Conservation (phyloP, 768 basidiomycete genomes). For the Phylloporus scabripes region DNA sequence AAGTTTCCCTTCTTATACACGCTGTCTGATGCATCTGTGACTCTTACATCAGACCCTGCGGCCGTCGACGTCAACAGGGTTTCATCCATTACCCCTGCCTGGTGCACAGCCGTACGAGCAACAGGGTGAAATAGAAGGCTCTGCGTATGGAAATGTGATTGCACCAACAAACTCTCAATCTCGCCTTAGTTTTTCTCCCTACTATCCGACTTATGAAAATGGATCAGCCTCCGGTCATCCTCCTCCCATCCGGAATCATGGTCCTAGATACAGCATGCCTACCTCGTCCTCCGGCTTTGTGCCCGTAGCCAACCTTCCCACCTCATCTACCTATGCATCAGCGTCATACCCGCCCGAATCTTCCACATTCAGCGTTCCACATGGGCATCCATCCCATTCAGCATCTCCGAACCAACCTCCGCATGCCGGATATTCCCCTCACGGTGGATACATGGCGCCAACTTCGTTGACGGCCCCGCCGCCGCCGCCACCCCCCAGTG, state of each 20-base stretch:
- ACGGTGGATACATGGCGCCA: slow-evolving; percentile 12
- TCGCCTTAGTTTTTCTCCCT: slow-evolving; percentile 32
- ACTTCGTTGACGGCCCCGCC: slow-evolving; percentile 4
- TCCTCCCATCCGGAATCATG: slow-evolving; percentile 36
- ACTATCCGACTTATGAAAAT: slow-evolving; percentile 45
- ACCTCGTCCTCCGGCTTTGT: slow-evolving; percentile 64
- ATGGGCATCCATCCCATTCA: slow-evolving; percentile 39
- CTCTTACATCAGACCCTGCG: slow-evolving; percentile 32
- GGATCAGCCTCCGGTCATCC: slow-evolving; percentile 25
- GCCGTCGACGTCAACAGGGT: slow-evolving; percentile 33
- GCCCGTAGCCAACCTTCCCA: slow-evolving; percentile 40
- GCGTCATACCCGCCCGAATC: slow-evolving; percentile 33
- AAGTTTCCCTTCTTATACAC: neutral
- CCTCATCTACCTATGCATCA: slow-evolving; percentile 34
- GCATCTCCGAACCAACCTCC: slow-evolving; percentile 18
- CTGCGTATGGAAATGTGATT: slow-evolving; percentile 36
- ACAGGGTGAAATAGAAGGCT: slow-evolving; percentile 29
- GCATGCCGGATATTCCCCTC: slow-evolving; percentile 18
- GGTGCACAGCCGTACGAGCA: slow-evolving; percentile 38
- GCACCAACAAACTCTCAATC: slow-evolving; percentile 35
- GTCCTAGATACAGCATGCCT: slow-evolving; percentile 65
- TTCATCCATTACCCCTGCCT: slow-evolving; percentile 31
- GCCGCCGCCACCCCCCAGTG: slow-evolving; percentile 10
- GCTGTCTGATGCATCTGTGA: slow-evolving; percentile 22
- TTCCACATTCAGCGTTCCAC: slow-evolving; percentile 28